Base-by-base conservation (phyloP, 1,284 basidiomycete species). In the Exobasidium cylindrosporum region DNA sequence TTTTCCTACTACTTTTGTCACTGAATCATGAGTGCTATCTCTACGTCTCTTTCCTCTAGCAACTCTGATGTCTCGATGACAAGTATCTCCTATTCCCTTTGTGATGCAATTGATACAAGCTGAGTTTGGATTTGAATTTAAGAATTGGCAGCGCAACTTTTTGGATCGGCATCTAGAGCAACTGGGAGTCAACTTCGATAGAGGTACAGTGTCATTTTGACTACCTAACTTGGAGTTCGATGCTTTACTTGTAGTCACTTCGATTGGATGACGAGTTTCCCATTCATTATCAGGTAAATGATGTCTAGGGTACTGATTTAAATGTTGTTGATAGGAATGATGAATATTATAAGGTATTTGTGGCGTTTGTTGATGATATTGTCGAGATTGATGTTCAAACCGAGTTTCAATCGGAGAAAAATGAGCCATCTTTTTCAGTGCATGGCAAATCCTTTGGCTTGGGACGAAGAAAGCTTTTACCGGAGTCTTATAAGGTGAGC, bases 1-100 rank as follows among this genome's bases (percentile, higher is more conserved):
- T 35, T n/a, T 17, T 31, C 14, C 28, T 40, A 5, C n/a, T 23
- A 60, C 58, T 30, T 21, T 40, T 21, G 56, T 24, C 13, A 35
- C 6, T 7, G 47, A 2, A 52, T 63, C 4, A 56, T 31, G 7
- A 17, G 7, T 17, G 17, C 35, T 40, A 43, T 63, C 67, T 17
- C 63, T 62, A 6, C 71, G 59, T 58, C 71, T 73, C 13, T 70
- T 58, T 3, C 71, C 71, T n/a, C 71, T 43, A 0, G 69, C 67
- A 4, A 73, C 56, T 30, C 69, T 58, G 2, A 62, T 26, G 31
- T 73, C 71, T 29, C 71, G 71, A 45, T 66, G 64, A 30, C 71
- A 73, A 1, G 69, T 68, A 14, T 65, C 64, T 32, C 67, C 57
- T 0, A 73, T 49, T 17, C 64, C 64, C 52, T 70, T 73, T n/a